A percentile compares a stretch with the other conserved stretches of the same genome.
Evolutionary conservation across 1,284 basidiomycete genomes (phyloP).

Genomic region (Ceratobasidium sp.): DNA sequence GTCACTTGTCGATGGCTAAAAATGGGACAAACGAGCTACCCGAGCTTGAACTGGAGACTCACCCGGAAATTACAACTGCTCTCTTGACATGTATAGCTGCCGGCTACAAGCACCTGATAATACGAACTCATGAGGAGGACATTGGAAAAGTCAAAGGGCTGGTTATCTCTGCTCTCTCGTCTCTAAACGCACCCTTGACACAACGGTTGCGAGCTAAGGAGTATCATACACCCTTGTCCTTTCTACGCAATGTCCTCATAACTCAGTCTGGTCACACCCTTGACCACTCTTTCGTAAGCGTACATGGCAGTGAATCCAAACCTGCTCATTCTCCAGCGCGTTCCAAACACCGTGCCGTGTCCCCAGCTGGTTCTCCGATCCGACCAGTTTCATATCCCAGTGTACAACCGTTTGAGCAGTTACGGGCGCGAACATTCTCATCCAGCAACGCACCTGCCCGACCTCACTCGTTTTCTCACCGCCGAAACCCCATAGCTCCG

Average conservation of each 20-base stretch:
- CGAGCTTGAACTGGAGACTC: slow-evolving; percentile 36
- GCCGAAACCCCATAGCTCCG: slow-evolving; percentile 18
- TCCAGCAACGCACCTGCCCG: slow-evolving; percentile 4
- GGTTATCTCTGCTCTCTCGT: slow-evolving; percentile 24
- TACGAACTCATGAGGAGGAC: slow-evolving; percentile 36
- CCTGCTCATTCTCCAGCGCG: slow-evolving; percentile 22
- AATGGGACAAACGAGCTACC: slow-evolving; percentile 1
- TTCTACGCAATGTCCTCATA: slow-evolving; percentile 37
- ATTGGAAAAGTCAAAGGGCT: slow-evolving; percentile 41
- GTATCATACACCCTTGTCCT: slow-evolving; percentile 32
- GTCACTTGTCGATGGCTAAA: not conserved
- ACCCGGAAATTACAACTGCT: slow-evolving; percentile 38
- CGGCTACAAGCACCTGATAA: slow-evolving; percentile 41
- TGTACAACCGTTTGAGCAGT: slow-evolving; percentile 21
- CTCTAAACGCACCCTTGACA: slow-evolving; percentile 10
- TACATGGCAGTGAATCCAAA: not conserved
- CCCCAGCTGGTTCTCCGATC: slow-evolving; percentile 25
- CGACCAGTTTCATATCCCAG: slow-evolving; percentile 37
- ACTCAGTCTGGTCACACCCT: slow-evolving; percentile 31
- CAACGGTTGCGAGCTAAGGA: slow-evolving; percentile 42
- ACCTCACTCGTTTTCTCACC: slow-evolving; percentile 16
- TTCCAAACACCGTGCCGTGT: slow-evolving; percentile 35
- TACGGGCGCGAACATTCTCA: slow-evolving; percentile 10
- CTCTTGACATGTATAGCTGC: slow-evolving; percentile 42
- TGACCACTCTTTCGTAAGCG: slow-evolving; percentile 36